These are phyloP conservation scores for Hygrophorus pudorinus DNA, from an alignment of 768 basidiomycete species.

Conservation along the genomic window DNA sequence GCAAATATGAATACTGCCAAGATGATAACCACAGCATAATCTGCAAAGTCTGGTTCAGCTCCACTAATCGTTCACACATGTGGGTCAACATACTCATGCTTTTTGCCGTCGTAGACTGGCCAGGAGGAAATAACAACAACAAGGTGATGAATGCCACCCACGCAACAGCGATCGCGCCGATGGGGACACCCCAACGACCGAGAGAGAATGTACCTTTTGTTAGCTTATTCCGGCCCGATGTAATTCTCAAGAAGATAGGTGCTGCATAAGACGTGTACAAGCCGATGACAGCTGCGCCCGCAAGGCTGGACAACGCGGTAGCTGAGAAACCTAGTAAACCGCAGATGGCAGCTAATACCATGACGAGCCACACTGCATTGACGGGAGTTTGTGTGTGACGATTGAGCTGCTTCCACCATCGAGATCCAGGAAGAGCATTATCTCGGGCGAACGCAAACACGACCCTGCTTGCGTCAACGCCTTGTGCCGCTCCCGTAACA, in stretches of 20 bases:
- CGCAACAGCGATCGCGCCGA: slow-evolving; percentile 50
- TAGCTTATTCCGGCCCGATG: slow-evolving; percentile 51
- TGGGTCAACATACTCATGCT: slow-evolving; percentile 38
- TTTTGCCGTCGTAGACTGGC: slow-evolving; percentile 26
- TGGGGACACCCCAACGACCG: slow-evolving; percentile 48
- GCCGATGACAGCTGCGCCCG: slow-evolving; percentile 63
- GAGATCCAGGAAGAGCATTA: slow-evolving; percentile 63
- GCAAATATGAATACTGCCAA: slow-evolving; percentile 58
- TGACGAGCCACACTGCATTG: slow-evolving; percentile 70
- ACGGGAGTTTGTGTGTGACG: slow-evolving; percentile 55
- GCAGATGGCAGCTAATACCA: slow-evolving; percentile 42
- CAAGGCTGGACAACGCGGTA: slow-evolving; percentile 54
- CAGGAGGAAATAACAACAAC: slow-evolving; percentile 48
- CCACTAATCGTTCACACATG: background rate
- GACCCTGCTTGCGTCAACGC: slow-evolving; percentile 66
- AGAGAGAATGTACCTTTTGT: slow-evolving; percentile 51
- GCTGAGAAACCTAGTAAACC: slow-evolving; percentile 58
- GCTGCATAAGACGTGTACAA: slow-evolving; percentile 58
- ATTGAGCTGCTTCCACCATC: slow-evolving; percentile 59
- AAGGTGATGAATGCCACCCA: slow-evolving; percentile 59
- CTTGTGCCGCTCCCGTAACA: slow-evolving; percentile 66
- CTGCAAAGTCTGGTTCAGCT: slow-evolving; percentile 21
- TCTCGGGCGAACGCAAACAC: slow-evolving; percentile 70
- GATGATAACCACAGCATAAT: slow-evolving; percentile 62
- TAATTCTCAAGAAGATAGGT: slow-evolving; percentile 64